These are phyloP conservation scores for Linum trigynum DNA, from an alignment of 345 rosid species.

Conservation along the genomic window DNA sequence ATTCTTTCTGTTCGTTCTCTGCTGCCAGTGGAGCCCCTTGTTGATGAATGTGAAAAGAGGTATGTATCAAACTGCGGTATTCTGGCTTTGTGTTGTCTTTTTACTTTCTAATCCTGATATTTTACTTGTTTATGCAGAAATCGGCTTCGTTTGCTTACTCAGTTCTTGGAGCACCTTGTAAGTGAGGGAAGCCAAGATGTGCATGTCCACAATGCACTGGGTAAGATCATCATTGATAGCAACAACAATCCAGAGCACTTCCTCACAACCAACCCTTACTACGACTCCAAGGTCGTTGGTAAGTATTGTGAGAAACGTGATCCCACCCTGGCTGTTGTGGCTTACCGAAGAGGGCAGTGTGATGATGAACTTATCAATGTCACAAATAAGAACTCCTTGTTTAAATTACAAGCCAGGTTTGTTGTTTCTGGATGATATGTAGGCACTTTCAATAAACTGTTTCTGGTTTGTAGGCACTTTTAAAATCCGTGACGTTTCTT, in stretches of 20 bases:
- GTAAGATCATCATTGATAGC: constrained; percentile 98
- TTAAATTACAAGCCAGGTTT: constrained; percentile 97
- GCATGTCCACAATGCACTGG: constrained; percentile 98
- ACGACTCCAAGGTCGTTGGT: constrained; percentile 95
- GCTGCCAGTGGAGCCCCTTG: constrained; percentile 84
- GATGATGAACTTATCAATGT: constrained; percentile 96
- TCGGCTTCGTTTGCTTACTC: constrained; percentile 98
- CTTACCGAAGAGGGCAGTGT: constrained; percentile 95
- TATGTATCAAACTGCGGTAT: constrained; percentile 8
- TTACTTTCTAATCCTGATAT: constrained; percentile 13
- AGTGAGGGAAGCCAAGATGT: constrained; percentile 99
- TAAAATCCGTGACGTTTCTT: constrained; percentile 13
- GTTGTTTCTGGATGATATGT: constrained; percentile 13
- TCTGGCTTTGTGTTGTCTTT: constrained; percentile 10
- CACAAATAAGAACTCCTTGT: constrained; percentile 90
- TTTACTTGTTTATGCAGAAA: constrained; percentile 45
- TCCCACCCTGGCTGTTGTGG: constrained; percentile 96
- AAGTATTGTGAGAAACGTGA: constrained; percentile 99
- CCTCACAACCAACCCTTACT: constrained; percentile 96
- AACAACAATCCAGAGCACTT: constrained; percentile 98
- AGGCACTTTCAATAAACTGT: background rate
- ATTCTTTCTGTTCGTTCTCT: constrained; percentile 79
- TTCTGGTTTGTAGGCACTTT: constrained; percentile 5
- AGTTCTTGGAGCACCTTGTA: constrained; percentile 97
- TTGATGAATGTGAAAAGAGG: constrained; percentile 89